Conservation (phyloP, 768 basidiomycete species). For the Termitomyces sp. region DNA sequence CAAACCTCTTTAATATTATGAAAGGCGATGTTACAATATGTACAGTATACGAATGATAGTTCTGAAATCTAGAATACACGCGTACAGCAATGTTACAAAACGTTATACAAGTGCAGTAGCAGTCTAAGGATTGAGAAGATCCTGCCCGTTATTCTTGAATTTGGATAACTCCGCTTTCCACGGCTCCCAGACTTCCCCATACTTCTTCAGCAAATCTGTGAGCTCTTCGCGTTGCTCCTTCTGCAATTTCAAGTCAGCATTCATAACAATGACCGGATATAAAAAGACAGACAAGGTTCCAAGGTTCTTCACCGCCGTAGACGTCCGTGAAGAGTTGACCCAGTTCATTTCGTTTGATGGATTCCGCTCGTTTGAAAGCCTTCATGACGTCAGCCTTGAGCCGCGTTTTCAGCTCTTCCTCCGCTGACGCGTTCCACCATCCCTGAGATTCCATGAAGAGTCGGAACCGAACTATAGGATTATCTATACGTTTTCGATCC, state of each 20-base stretch:
- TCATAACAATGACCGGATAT: not conserved
- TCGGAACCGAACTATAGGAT: conserved; percentile 83
- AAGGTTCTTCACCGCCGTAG: conserved; percentile 80
- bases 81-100: not conserved
- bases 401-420: conserved; percentile 62
- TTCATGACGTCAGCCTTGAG: conserved; percentile 71
- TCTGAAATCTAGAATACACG: not conserved
- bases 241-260: conserved; percentile 30
- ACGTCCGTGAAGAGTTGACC: conserved; percentile 82
- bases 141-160: conserved; percentile 69
- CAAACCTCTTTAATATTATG: no score
- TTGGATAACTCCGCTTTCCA: conserved; percentile 77
- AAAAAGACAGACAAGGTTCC: conserved; percentile 65
- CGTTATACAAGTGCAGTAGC: not conserved
- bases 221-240: conserved; percentile 83
- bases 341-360: conserved; percentile 61
- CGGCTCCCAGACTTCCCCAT: conserved; percentile 81
- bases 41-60: not conserved
- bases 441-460: conserved; percentile 75
- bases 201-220: conserved; percentile 68
- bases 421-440: conserved; percentile 81
- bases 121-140: conserved; percentile 29
- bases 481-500: conserved; percentile 86
- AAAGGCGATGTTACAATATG: no score
- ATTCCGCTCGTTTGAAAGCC: conserved; percentile 76